Conservation (phyloP, 176 grass and related monocot genomes). For the Musa acuminata region DNA sequence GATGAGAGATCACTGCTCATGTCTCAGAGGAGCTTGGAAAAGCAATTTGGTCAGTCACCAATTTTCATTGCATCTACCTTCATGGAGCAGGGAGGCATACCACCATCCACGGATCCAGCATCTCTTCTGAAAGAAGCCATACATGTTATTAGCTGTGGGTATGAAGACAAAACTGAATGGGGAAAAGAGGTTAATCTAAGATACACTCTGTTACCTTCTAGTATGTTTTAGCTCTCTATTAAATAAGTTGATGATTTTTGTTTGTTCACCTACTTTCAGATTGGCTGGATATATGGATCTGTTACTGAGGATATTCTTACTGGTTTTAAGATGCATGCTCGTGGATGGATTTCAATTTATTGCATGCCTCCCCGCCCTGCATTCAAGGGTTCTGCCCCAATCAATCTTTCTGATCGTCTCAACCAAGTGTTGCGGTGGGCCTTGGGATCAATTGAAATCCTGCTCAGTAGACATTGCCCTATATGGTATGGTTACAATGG, state of each 20-base stretch:
- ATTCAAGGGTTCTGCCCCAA: slow-evolving; percentile 75
- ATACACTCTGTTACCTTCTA: slow-evolving; percentile 4
- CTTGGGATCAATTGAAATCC: slow-evolving; percentile 78
- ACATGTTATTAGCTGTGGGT: slow-evolving; percentile 78
- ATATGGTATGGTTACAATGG: slow-evolving; percentile 87
- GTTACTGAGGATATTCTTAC: slow-evolving; percentile 85
- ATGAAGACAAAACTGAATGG: slow-evolving; percentile 94
- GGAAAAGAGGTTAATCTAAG: slow-evolving; percentile 70
- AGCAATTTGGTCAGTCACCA: slow-evolving; percentile 55
- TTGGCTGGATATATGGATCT: slow-evolving; percentile 91
- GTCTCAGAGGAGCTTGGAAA: slow-evolving; percentile 20
- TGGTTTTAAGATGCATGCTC: slow-evolving; percentile 85
- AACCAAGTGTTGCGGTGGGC: slow-evolving; percentile 88
- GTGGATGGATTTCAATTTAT: slow-evolving; percentile 81
- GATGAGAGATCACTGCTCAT: slow-evolving; percentile 17
- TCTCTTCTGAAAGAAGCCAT: slow-evolving; percentile 86
- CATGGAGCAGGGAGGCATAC: slow-evolving; percentile 85
- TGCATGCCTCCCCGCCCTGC: slow-evolving; percentile 70
- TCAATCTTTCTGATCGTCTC: slow-evolving; percentile 91
- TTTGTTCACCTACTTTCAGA: slow-evolving; percentile 36
- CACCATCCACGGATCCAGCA: slow-evolving; percentile 79
- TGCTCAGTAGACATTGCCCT: slow-evolving; percentile 81
- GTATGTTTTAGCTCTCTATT: slow-evolving; percentile 1
- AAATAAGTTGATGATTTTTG: background rate
- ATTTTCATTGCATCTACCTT: slow-evolving; percentile 92